Conservation (phyloP, 2,329 filamentous ascomycete genomes). For the Aspergillus chevalieri region DNA sequence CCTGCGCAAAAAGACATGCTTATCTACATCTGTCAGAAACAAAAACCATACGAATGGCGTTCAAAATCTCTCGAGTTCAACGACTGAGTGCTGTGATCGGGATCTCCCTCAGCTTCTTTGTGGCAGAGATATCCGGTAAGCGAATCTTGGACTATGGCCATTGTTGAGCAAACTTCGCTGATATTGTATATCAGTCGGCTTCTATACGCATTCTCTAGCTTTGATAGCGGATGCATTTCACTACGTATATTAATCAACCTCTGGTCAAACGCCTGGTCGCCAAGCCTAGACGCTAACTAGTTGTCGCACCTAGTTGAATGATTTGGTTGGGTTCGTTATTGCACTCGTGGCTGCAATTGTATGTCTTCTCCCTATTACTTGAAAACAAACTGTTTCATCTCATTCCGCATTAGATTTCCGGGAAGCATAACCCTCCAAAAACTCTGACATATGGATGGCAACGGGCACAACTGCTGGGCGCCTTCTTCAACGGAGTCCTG, state of each 20-base stretch:
- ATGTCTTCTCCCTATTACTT: conserved; percentile 17
- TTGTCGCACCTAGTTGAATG: conserved; percentile 50
- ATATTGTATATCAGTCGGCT: conserved; percentile 46
- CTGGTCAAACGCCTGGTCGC: background rate
- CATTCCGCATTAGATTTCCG: conserved; percentile 43
- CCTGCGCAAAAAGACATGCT: too few relatives aligned
- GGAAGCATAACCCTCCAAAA: conserved; percentile 51
- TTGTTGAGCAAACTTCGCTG: background rate
- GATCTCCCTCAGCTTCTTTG: conserved; percentile 14
- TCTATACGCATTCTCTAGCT: conserved; percentile 62
- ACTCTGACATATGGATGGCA: conserved; percentile 67
- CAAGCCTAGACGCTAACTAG: background rate
- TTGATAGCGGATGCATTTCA: conserved; percentile 71
- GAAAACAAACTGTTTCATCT: background rate
- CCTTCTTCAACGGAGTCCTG: conserved; percentile 76
- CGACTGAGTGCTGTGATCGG: conserved; percentile 11
- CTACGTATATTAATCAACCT: conserved; percentile 48
- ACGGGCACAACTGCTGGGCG: conserved; percentile 63
- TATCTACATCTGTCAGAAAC: too few relatives aligned
- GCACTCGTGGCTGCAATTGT: conserved; percentile 59
- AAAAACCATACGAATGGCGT: background rate
- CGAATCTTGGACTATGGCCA: background rate
- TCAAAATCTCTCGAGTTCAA: conserved; percentile 4
- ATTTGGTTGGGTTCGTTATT: conserved; percentile 62
- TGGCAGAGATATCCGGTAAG: conserved; percentile 13